phyloP scores from a whole-genome alignment of 2,329 filamentous ascomycete species.

The Aplosporella prunicola region DNA sequence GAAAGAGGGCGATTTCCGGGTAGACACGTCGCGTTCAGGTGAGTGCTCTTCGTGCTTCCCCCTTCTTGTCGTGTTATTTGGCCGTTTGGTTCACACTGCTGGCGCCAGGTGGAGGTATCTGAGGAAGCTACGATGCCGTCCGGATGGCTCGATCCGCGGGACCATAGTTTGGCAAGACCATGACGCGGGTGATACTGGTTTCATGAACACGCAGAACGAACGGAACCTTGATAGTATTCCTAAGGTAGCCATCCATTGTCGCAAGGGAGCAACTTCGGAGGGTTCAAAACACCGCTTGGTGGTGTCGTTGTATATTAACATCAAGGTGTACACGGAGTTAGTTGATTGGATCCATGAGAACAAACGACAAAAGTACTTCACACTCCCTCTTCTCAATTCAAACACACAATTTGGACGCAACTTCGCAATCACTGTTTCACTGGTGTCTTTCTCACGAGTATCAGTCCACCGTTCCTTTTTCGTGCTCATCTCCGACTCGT shows the following conservation, averaged over 20 bases:
- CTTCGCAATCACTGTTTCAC: no score
- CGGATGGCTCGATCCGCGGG: no score
- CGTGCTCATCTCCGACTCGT: slow-evolving; percentile 2
- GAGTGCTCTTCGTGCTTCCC: background rate
- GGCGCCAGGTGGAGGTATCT: slow-evolving; percentile 6
- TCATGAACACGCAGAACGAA: background rate
- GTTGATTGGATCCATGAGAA: background rate
- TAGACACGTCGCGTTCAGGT: slow-evolving; percentile 8
- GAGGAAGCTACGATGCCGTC: background rate
- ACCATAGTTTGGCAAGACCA: background rate
- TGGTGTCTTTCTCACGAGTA: no score
- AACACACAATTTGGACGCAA: slow-evolving; percentile 3
- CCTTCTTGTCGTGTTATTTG: background rate
- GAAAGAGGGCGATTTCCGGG: slow-evolving; percentile 6
- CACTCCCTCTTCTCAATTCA: background rate
- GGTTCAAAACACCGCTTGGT: background rate
- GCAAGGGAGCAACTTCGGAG: no score
- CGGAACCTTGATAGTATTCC: background rate
- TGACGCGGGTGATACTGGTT: background rate
- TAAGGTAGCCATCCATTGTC: no score
- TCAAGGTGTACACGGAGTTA: slow-evolving; percentile 3
- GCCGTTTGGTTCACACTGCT: background rate
- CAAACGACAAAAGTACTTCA: background rate
- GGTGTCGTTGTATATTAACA: slow-evolving; percentile 1
- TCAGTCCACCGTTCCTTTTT: background rate